A percentile compares a stretch with the other conserved stretches of the same genome.
Conservation (phyloP, 345 rosid genomes). For the Stellera chamaejasme region DNA sequence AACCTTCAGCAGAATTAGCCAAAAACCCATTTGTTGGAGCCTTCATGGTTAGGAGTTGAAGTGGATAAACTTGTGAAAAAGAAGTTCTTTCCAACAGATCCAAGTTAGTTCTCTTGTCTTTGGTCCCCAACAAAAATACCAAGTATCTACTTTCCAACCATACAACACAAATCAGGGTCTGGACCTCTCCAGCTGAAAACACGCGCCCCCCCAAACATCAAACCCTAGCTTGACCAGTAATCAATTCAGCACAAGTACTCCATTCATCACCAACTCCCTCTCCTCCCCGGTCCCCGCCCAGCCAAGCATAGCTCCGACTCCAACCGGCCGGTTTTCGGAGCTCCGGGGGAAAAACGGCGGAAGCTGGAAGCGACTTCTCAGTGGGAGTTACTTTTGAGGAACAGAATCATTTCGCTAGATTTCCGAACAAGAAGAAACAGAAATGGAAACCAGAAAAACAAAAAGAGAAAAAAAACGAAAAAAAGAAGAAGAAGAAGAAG, state of each 20-base stretch:
- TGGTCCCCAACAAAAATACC: too few relatives aligned
- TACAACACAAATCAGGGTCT: background rate
- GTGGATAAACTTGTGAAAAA: background rate
- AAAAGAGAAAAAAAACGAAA: constrained; percentile 7
- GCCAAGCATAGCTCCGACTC: too few relatives aligned
- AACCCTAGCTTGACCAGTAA: background rate
- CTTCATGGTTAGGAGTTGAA: constrained; percentile 52
- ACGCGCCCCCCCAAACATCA: background rate
- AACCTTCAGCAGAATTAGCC: constrained; percentile 71
- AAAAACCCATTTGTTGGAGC: constrained; percentile 72
- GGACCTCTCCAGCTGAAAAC: too few relatives aligned
- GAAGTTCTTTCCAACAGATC: background rate
- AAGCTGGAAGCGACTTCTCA: background rate
- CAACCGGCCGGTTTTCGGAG: too few relatives aligned
- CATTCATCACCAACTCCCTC: background rate
- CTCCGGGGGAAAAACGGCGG: constrained; percentile 3
- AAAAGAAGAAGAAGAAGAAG: constrained; percentile 5
- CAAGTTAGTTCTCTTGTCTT: too few relatives aligned
- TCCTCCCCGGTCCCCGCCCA: too few relatives aligned
- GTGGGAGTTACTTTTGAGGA: too few relatives aligned
- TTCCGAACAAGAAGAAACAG: constrained; percentile 8
- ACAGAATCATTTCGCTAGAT: too few relatives aligned
- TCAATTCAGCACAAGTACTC: background rate
- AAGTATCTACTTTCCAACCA: too few relatives aligned
- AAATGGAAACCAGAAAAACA: constrained; percentile 10